Evolutionary conservation across 2,329 filamentous ascomycete genomes (phyloP).

Genomic region (Periconia macrospinosa): DNA sequence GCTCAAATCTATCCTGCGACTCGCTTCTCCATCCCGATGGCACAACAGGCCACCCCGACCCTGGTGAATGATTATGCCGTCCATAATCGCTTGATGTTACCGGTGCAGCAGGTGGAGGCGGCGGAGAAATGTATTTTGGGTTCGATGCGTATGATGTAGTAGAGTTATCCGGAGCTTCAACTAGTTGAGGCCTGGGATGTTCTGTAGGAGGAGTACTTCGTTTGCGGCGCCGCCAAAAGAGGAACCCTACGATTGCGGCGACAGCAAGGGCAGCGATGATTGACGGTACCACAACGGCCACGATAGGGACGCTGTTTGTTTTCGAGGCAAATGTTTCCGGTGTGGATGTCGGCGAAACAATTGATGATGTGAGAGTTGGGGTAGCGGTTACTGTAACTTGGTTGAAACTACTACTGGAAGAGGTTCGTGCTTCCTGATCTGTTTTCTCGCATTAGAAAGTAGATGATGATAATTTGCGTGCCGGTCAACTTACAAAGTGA

Average conservation of each 20-base stretch:
- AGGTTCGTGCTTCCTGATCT: neutral
- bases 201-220: neutral
- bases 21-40: neutral
- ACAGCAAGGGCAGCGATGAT: conserved; percentile 7
- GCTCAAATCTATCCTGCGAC: neutral
- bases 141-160: neutral
- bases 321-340: neutral
- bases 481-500: conserved; percentile 6
- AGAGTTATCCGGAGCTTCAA: neutral
- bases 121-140: neutral
- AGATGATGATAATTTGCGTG: neutral
- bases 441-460: neutral
- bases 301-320: conserved; percentile 5
- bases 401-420: neutral
- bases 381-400: neutral
- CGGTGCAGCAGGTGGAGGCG: neutral
- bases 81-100: neutral
- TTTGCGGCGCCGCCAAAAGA: conserved; percentile 7
- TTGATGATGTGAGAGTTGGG: neutral
- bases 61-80: neutral
- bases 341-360: neutral
- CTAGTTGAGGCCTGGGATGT: neutral
- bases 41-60: neutral
- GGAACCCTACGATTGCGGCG: neutral
- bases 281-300: conserved; percentile 7